These are phyloP conservation scores for Aspergillus fructus DNA, from an alignment of 2,329 filamentous ascomycete genomes.

Conservation along the genomic window DNA sequence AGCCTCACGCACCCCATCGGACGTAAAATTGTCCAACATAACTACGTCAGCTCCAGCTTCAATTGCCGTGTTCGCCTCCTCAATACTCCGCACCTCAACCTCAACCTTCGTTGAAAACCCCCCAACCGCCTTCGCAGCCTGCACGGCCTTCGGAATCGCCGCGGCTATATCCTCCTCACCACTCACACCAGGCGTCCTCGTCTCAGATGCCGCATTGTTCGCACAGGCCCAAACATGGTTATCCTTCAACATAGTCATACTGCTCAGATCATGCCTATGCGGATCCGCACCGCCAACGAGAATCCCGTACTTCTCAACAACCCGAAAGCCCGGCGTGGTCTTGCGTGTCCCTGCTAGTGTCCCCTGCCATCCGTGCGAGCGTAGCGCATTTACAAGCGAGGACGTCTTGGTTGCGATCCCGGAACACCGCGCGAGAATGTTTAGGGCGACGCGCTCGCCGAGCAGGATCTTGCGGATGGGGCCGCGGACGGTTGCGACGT, in stretches of 20 bases:
- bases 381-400: conserved; percentile 52
- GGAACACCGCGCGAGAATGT: conserved; percentile 85
- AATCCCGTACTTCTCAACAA: conserved; percentile 99
- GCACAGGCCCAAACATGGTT: conserved; percentile 94
- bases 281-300: conserved; percentile 87
- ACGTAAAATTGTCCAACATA: conserved; percentile 95
- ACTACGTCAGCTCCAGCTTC: conserved; percentile 88
- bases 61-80: conserved; percentile 88
- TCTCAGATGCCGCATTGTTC: conserved; percentile 31
- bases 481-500: conserved; percentile 79
- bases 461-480: conserved; percentile 80
- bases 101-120: conserved; percentile 94
- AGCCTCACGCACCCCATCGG: conserved; percentile 72
- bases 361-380: conserved; percentile 70
- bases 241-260: conserved; percentile 99
- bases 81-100: conserved; percentile 87
- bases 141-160: conserved; percentile 82
- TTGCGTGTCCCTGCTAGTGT: conserved; percentile 93
- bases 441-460: conserved; percentile 91
- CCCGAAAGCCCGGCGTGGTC: conserved; percentile 90
- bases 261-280: conserved; percentile 84
- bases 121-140: conserved; percentile 76
- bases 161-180: conserved; percentile 38
- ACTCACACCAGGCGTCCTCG: conserved; percentile 16
- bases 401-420: conserved; percentile 72